Conservation (phyloP, 2,329 filamentous ascomycete genomes). For the Exophiala aquamarina region DNA sequence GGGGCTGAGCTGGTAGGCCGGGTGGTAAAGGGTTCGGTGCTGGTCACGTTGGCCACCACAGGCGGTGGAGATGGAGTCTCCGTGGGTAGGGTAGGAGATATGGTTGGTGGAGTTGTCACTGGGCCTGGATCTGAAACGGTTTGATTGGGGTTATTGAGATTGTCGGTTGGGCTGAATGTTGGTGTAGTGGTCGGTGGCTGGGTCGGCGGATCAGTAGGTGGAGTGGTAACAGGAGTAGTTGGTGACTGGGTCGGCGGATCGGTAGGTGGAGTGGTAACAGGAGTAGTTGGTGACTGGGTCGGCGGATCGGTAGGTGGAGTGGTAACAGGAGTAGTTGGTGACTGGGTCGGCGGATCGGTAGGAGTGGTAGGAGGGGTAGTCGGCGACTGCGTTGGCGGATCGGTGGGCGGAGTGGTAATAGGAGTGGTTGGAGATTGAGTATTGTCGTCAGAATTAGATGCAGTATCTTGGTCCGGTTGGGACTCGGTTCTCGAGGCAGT, state of each 20-base stretch:
- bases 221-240: conserved; percentile 11
- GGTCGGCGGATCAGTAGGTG: conserved; percentile 9
- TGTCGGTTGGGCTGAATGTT: conserved; percentile 3
- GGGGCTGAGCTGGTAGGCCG: conserved; percentile 10
- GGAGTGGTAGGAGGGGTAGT: conserved; percentile 17
- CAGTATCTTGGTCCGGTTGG: conserved; percentile 1
- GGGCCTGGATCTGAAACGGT: conserved; percentile 25
- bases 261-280: conserved; percentile 14
- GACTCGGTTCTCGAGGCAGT: conserved; percentile 6
- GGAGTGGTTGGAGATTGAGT: not conserved
- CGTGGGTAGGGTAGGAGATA: conserved; percentile 7
- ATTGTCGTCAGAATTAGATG: conserved; percentile 1
- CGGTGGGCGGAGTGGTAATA: no score
- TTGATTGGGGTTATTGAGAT: conserved; percentile 7
- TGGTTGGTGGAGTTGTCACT: conserved; percentile 18
- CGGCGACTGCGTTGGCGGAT: conserved; percentile 2
- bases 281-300: not conserved
- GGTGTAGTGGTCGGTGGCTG: conserved; percentile 1
- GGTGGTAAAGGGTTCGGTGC: conserved; percentile 1
- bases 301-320: conserved; percentile 3
- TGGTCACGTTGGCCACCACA: not conserved
- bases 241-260: conserved; percentile 22
- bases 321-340: not conserved
- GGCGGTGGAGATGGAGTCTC: not conserved
- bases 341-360: conserved; percentile 6